Evolutionary conservation across 768 basidiomycete genomes (phyloP).

Genomic region (Leccinum obscurum): DNA sequence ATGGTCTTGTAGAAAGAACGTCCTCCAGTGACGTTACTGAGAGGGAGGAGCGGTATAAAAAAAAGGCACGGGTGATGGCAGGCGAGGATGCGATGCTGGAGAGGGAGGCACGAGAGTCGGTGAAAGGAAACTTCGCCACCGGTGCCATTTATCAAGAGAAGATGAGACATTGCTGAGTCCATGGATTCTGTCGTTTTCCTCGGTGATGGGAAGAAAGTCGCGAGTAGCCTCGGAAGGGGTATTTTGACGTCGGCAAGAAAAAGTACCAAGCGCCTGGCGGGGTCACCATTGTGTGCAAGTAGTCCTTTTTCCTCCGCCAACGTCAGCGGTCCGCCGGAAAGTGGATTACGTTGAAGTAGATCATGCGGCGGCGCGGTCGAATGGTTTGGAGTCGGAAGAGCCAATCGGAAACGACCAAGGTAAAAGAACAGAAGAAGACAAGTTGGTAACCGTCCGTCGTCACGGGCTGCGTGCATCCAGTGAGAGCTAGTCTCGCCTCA

Average conservation of each 20-base stretch:
- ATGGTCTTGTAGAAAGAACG: not conserved
- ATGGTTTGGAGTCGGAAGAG: not conserved
- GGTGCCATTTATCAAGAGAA: not conserved
- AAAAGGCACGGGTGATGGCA: not conserved
- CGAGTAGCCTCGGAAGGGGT: not conserved
- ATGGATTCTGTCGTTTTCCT: not conserved
- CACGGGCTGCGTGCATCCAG: too few species aligned
- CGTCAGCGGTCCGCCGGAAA: not conserved
- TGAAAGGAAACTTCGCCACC: not conserved
- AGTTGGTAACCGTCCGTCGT: too few species aligned
- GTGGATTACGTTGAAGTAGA: too few species aligned
- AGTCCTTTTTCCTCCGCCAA: not conserved
- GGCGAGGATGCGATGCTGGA: not conserved
- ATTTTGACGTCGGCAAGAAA: not conserved
- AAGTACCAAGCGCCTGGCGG: not conserved
- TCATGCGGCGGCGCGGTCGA: too few species aligned
- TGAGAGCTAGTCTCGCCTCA: too few species aligned
- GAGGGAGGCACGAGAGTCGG: not conserved
- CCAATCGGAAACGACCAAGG: too few species aligned
- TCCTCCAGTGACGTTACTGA: not conserved
- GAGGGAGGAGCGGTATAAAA: not conserved
- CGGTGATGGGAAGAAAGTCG: not conserved
- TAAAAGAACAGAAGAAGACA: too few species aligned
- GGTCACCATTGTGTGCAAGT: not conserved
- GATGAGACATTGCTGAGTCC: not conserved